These are phyloP conservation scores for Sugiyamaella mastotermitis DNA, from an alignment of 805 yeast species.

Conservation along the genomic window DNA sequence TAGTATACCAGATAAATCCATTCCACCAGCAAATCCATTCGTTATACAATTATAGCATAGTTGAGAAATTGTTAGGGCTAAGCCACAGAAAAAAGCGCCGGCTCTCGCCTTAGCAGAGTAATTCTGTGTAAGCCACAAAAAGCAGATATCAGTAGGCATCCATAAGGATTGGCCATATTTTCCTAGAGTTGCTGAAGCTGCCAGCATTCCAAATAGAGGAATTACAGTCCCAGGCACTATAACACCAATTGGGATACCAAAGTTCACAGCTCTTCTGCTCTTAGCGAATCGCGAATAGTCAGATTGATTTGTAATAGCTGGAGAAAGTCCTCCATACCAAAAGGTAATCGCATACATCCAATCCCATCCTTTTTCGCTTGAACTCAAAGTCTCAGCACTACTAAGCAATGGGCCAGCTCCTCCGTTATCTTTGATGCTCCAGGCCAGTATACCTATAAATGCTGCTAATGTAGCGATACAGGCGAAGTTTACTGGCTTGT, in stretches of 20 bases:
- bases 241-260: conserved; percentile 36
- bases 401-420: no score
- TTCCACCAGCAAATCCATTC: conserved; percentile 44
- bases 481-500: background rate
- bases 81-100: conserved; percentile 18
- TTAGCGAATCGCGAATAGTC: conserved; percentile 40
- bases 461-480: no score
- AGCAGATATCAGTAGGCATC: conserved; percentile 38
- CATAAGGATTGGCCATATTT: conserved; percentile 38
- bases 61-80: conserved; percentile 16
- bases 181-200: conserved; percentile 39
- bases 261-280: conserved; percentile 33
- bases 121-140: conserved; percentile 35
- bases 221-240: conserved; percentile 38
- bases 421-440: no score
- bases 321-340: conserved; percentile 36
- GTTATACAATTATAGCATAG: conserved; percentile 24
- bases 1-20: conserved; percentile 43
- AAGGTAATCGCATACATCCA: no score
- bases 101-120: conserved; percentile 37
- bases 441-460: no score
- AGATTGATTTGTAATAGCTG: conserved; percentile 38
- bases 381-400: no score
- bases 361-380: no score
- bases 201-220: conserved; percentile 42